These are phyloP conservation scores for Fusarium poae DNA, from an alignment of 2,329 filamentous ascomycete species.

Conservation along the genomic window DNA sequence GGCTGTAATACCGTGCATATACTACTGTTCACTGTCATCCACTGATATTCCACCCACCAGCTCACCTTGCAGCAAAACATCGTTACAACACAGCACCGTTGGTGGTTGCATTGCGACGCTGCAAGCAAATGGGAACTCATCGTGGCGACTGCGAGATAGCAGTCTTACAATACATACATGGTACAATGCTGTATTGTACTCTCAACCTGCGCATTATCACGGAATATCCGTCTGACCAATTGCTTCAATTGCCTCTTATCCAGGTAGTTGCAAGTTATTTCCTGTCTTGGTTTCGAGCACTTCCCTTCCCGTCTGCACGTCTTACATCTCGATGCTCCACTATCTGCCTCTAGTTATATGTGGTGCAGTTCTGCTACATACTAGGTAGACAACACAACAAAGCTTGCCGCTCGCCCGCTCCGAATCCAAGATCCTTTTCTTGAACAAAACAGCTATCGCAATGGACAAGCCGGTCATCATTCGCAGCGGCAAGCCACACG, in stretches of 20 bases:
- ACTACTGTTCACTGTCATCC: conserved; percentile 40
- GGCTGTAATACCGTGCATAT: not conserved
- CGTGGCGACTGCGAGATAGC: conserved; percentile 35
- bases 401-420: conserved; percentile 33
- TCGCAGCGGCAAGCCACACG: conserved; percentile 45
- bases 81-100: conserved; percentile 42
- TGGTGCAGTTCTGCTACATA: conserved; percentile 37
- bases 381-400: conserved; percentile 21
- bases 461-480: conserved; percentile 5
- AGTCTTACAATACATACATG: conserved; percentile 9
- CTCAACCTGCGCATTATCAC: conserved; percentile 6
- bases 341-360: conserved; percentile 33
- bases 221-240: conserved; percentile 25
- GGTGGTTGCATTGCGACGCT: conserved; percentile 35
- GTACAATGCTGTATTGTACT: not conserved
- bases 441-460: conserved; percentile 14
- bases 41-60: conserved; percentile 44
- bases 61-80: conserved; percentile 48
- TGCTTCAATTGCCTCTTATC: conserved; percentile 12
- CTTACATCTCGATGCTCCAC: conserved; percentile 39
- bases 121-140: conserved; percentile 30
- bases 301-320: conserved; percentile 34
- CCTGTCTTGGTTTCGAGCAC: conserved; percentile 29
- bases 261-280: conserved; percentile 28
- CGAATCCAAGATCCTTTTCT: conserved; percentile 24